These are phyloP conservation scores for Pichia sp. DNA, from an alignment of 1,139 yeast genomes.

Conservation along the genomic window DNA sequence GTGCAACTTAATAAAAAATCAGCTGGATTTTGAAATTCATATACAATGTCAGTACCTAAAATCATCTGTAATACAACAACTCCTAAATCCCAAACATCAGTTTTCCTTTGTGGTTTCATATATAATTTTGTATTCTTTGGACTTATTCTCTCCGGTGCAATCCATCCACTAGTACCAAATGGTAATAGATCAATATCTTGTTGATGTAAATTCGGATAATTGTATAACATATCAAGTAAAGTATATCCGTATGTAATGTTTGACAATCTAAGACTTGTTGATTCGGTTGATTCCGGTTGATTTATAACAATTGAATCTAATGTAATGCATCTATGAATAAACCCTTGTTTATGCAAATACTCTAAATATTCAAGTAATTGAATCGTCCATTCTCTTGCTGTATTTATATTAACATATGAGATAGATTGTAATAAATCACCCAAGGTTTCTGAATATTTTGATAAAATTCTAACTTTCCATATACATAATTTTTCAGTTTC, in stretches of 20 bases:
- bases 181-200: constrained; percentile 21
- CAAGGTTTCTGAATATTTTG: constrained; percentile 58
- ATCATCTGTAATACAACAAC: constrained; percentile 69
- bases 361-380: constrained; percentile 84
- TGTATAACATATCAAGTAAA: constrained; percentile 51
- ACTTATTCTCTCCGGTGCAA: constrained; percentile 65
- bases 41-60: constrained; percentile 52
- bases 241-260: constrained; percentile 69
- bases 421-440: constrained; percentile 66
- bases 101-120: constrained; percentile 54
- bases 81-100: constrained; percentile 93
- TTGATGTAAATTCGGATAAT: constrained; percentile 39
- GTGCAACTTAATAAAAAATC: constrained; percentile 48
- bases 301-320: constrained; percentile 53
- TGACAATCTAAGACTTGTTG: constrained; percentile 54
- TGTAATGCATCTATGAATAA: constrained; percentile 64
- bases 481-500: constrained; percentile 28
- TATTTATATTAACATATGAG: constrained; percentile 58
- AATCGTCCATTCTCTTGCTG: constrained; percentile 85
- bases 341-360: constrained; percentile 71
- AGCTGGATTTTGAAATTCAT: constrained; percentile 52
- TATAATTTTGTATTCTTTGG: constrained; percentile 30
- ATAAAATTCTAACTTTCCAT: constrained; percentile 66
- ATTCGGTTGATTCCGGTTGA: constrained; percentile 44
- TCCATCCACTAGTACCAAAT: constrained; percentile 42